Conservation (phyloP, 768 basidiomycete genomes). For the Lactarius sp. region DNA sequence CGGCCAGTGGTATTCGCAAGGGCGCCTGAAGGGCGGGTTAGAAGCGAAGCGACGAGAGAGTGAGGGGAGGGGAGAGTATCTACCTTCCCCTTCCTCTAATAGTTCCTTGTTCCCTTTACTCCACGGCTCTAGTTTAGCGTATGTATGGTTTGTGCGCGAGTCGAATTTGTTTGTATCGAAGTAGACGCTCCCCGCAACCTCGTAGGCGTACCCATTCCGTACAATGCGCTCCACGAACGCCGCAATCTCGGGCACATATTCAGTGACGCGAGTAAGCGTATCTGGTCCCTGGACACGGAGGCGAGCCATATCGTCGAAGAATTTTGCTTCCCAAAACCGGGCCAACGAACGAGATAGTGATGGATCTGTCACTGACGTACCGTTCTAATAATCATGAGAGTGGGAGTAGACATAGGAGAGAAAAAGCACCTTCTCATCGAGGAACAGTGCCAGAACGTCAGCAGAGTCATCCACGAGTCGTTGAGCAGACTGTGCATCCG, state of each 20-base stretch:
- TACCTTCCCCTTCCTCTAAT: slow-evolving; percentile 90
- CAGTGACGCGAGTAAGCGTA: slow-evolving; percentile 90
- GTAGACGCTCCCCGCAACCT: slow-evolving; percentile 78
- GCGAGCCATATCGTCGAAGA: slow-evolving; percentile 90
- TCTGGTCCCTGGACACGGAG: slow-evolving; percentile 85
- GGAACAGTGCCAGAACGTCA: slow-evolving; percentile 66
- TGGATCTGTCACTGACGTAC: slow-evolving; percentile 78
- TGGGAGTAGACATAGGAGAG: slow-evolving; percentile 1
- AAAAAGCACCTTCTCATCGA: slow-evolving; percentile 66
- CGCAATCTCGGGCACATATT: slow-evolving; percentile 95
- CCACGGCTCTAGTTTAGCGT: slow-evolving; percentile 95
- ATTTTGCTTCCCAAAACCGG: slow-evolving; percentile 83
- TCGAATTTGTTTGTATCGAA: slow-evolving; percentile 87
- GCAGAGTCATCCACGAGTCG: slow-evolving; percentile 66
- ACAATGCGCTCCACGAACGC: slow-evolving; percentile 82
- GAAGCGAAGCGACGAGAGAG: neutral
- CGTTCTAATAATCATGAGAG: slow-evolving; percentile 46
- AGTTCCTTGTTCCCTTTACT: slow-evolving; percentile 90
- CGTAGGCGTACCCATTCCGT: slow-evolving; percentile 78
- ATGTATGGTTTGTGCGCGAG: slow-evolving; percentile 66
- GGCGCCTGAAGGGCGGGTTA: slow-evolving; percentile 41
- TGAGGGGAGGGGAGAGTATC: neutral
- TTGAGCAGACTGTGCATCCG: slow-evolving; percentile 42
- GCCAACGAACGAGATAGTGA: slow-evolving; percentile 78
- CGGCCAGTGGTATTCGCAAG: slow-evolving; percentile 55